Percentiles rank a stretch among this genome's conserved stretches.
phyloP scores from a whole-genome alignment of 345 rosid genomes.

The Euphorbia pulcherrima region DNA sequence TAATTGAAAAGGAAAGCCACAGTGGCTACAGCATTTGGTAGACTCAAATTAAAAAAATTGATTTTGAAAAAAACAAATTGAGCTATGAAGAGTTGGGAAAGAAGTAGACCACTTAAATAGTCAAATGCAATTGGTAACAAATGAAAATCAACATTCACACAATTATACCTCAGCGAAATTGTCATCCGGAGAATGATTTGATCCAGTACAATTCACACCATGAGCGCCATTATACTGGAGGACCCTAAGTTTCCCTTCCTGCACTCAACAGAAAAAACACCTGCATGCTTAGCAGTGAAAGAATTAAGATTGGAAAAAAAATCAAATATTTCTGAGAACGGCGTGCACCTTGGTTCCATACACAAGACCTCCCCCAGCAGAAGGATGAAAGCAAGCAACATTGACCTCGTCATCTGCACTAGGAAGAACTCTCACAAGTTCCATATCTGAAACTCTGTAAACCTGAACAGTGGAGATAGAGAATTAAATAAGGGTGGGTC shows the following conservation, averaged over 20 bases:
- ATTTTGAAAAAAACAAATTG: not conserved
- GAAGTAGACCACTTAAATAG: not conserved
- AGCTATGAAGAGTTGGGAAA: not conserved
- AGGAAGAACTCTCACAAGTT: constrained; percentile 79
- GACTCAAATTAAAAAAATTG: too few species aligned
- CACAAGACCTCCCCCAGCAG: constrained; percentile 83
- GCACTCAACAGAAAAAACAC: constrained; percentile 18
- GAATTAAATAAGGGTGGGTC: not conserved
- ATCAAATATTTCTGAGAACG: not conserved
- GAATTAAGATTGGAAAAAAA: not conserved
- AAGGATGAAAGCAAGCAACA: constrained; percentile 88
- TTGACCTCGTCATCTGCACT: constrained; percentile 90
- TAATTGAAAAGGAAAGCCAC: not conserved
- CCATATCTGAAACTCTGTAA: constrained; percentile 84
- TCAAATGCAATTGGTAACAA: not conserved
- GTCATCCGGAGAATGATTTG: constrained; percentile 44
- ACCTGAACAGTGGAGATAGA: constrained; percentile 38
- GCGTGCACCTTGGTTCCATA: constrained; percentile 71
- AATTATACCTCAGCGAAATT: constrained; percentile 56
- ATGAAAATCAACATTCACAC: constrained; percentile 23
- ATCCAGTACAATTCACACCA: constrained; percentile 38
- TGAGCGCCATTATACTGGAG: constrained; percentile 47
- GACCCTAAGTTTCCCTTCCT: constrained; percentile 87
- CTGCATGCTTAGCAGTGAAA: not conserved
- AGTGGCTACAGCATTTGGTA: not conserved